Evolutionary conservation across 2,329 filamentous ascomycete species (phyloP), one percentile per base, ranked within the genome.

Genomic region (Fragosphaeria purpurea): DNA sequence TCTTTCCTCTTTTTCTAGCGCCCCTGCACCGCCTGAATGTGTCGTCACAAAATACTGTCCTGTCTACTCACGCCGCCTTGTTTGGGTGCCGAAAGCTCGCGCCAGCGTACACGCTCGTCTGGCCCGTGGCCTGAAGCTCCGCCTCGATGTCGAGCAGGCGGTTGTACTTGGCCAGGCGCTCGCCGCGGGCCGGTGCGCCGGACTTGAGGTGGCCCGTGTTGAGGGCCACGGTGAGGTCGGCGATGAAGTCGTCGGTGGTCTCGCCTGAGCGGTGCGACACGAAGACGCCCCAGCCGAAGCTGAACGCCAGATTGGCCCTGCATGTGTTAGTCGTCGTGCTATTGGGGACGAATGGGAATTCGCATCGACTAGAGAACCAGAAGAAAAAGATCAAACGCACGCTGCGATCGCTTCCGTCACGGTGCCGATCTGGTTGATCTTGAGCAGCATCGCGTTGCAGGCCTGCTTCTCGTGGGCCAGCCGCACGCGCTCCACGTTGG

Each of bases 391-490:
- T 7, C 2, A 41, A 10, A 54, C 63, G 49, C 57, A 68, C 65
- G 67, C 67, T 38, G 57, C 59, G 39, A 71, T 65, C 37, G 66
- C 61, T 52, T 71, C 68, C 10, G 58, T 66, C 7, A 71, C 60
- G 8, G 64, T 69, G 1, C 69, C 68, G 33, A 71, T 70, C 56
- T 70, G 66, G 55, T 71, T 70, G 45, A 70, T 59, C 57, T 71
- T 71, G 34, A 71, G 56, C 37, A 70, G 53, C 57, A 71, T 58
- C 7, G 63, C 57, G 57, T 70, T 65, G 55, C 67, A 71, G 7
- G 67, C 69, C 40, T 61, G 58, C 53, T 63, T 65, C 44, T 67
- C 58, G n/a, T 61, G 49, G 4, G 67, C 68, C 45, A 59, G 57
- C 43, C 61, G 57, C 11, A 70, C 58, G 10, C 66, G 56, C 30